Evolutionary conservation across 1,284 basidiomycete species (phyloP).

Genomic region (Ustilago bromivora): DNA sequence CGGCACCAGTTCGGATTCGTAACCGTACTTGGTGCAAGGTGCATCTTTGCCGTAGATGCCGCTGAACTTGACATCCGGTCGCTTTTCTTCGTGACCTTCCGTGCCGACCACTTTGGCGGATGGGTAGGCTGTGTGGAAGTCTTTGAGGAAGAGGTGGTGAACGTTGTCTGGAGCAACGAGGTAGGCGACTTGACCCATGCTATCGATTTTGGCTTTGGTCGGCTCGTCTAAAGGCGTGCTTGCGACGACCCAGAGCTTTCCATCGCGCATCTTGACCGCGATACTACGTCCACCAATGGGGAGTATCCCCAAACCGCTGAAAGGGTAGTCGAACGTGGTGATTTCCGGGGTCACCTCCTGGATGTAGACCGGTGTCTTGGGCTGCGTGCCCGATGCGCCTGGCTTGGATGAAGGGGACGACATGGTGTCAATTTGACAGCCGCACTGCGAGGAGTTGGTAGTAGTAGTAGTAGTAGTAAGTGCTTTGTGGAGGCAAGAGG

Average conservation of each 20-base stretch:
- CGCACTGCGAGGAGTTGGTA: constrained; percentile 11
- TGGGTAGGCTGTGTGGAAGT: constrained; percentile 58
- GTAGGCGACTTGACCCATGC: constrained; percentile 78
- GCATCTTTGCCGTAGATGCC: constrained; percentile 61
- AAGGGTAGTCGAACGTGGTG: constrained; percentile 68
- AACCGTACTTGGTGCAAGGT: constrained; percentile 48
- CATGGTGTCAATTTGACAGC: constrained; percentile 38
- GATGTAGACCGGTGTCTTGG: constrained; percentile 47
- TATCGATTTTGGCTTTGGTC: constrained; percentile 79
- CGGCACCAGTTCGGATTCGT: constrained; percentile 52
- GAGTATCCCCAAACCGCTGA: constrained; percentile 66
- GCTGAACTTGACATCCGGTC: constrained; percentile 71
- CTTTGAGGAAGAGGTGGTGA: constrained; percentile 71
- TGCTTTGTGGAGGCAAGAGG: constrained; percentile 1
- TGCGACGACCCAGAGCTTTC: constrained; percentile 82
- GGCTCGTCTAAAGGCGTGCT: constrained; percentile 80
- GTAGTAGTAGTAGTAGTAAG: background rate
- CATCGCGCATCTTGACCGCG: constrained; percentile 79
- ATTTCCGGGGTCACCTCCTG: constrained; percentile 52
- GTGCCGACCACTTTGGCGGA: constrained; percentile 71
- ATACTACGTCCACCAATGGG: constrained; percentile 72
- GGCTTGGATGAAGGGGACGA: constrained; percentile 15
- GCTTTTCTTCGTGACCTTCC: constrained; percentile 70
- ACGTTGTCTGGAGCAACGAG: constrained; percentile 72
- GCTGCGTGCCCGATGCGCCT: constrained; percentile 26